phyloP scores from a whole-genome alignment of 1,284 basidiomycete species.

The Puccinia brachypodii region DNA sequence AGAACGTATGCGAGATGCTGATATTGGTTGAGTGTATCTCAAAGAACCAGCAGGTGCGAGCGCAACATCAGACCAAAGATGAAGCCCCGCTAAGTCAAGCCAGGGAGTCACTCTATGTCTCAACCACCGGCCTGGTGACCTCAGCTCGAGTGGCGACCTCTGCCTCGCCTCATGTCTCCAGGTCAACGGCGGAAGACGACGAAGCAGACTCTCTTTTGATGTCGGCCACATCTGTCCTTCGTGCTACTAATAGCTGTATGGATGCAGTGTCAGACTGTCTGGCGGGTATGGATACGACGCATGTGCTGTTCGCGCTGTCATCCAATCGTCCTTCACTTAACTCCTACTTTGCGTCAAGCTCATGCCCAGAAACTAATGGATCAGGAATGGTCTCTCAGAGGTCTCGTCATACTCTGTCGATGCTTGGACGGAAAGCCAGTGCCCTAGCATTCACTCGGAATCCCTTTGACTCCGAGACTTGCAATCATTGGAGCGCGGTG shows the following conservation, averaged over 20 bases:
- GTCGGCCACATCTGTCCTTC: conserved; percentile 79
- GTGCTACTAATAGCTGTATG: conserved; percentile 84
- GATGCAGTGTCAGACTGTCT: conserved; percentile 66
- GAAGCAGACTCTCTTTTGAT: conserved; percentile 71
- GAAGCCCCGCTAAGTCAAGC: conserved; percentile 23
- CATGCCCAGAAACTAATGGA: neutral
- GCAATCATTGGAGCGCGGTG: neutral
- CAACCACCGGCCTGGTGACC: conserved; percentile 82
- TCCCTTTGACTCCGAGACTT: conserved; percentile 1
- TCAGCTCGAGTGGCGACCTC: conserved; percentile 66
- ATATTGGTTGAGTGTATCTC: conserved; percentile 88
- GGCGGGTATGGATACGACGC: neutral
- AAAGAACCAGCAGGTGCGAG: conserved; percentile 58
- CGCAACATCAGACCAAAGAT: neutral
- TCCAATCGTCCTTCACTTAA: neutral
- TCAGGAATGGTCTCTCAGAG: neutral
- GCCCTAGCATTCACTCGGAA: neutral
- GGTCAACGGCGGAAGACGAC: conserved; percentile 67
- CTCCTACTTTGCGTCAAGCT: neutral
- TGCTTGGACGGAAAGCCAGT: conserved; percentile 34
- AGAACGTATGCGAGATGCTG: conserved; percentile 83
- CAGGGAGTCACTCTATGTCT: conserved; percentile 72
- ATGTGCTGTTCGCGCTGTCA: conserved; percentile 13
- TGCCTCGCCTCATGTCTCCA: conserved; percentile 55
- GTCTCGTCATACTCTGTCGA: conserved; percentile 23